phyloP scores from a whole-genome alignment of 495 filamentous ascomycete species.

The Talaromyces ruber region DNA sequence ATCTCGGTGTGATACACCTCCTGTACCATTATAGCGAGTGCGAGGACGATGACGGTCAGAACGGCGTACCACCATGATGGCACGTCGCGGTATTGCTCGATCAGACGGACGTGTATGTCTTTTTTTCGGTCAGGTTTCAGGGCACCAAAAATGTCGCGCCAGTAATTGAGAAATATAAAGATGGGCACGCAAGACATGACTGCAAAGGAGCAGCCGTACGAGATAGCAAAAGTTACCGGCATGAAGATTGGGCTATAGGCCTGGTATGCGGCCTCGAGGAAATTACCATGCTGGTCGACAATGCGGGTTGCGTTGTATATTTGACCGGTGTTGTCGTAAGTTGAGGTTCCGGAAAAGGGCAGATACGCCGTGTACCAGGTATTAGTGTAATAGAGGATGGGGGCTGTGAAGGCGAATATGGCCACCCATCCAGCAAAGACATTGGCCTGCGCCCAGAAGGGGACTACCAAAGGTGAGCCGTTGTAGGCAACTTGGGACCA shows the following conservation, averaged over 20 bases:
- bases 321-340: slow-evolving; percentile 75
- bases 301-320: slow-evolving; percentile 73
- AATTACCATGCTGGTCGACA: slow-evolving; percentile 62
- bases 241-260: slow-evolving; percentile 75
- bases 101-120: slow-evolving; percentile 69
- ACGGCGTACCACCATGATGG: slow-evolving; percentile 70
- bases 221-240: slow-evolving; percentile 74
- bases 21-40: slow-evolving; percentile 70
- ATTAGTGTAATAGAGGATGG: slow-evolving; percentile 68
- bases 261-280: slow-evolving; percentile 64
- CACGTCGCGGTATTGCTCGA: slow-evolving; percentile 65
- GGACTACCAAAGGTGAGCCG: slow-evolving; percentile 71
- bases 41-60: slow-evolving; percentile 60
- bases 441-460: slow-evolving; percentile 86
- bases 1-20: slow-evolving; percentile 72
- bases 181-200: slow-evolving; percentile 52
- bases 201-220: slow-evolving; percentile 78
- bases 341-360: slow-evolving; percentile 61
- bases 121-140: slow-evolving; percentile 34
- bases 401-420: slow-evolving; percentile 77
- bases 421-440: slow-evolving; percentile 72
- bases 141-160: slow-evolving; percentile 20
- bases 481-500: slow-evolving; percentile 91
- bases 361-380: slow-evolving; percentile 66
- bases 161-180: slow-evolving; percentile 19